A percentile compares a stretch with the other conserved stretches of the same genome.
These are phyloP conservation scores for Phaeosphaeria sp. DNA, from an alignment of 2,329 filamentous ascomycete species.

Conservation along the genomic window DNA sequence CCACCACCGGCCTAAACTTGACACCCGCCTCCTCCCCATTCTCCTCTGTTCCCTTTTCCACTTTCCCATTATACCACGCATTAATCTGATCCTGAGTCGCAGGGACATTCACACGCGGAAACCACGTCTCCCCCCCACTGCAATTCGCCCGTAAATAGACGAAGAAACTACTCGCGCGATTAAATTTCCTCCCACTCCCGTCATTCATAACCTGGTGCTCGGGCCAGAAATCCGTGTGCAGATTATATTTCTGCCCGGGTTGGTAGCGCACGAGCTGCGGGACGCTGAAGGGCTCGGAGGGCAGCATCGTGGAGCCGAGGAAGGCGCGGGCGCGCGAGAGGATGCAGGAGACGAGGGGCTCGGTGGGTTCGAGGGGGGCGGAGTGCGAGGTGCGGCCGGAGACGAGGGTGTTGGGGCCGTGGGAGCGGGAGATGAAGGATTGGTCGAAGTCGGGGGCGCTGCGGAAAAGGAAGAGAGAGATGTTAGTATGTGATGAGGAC, in stretches of 20 bases:
- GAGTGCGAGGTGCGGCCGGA: slow-evolving; percentile 32
- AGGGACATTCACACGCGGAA: background rate
- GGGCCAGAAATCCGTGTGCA: slow-evolving; percentile 4
- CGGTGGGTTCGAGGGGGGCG: slow-evolving; percentile 22
- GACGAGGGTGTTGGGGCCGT: slow-evolving; percentile 20
- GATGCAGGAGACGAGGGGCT: slow-evolving; percentile 33
- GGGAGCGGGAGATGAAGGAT: slow-evolving; percentile 29
- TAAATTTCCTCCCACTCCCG: slow-evolving; percentile 12
- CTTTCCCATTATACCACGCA: background rate
- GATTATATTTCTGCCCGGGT: slow-evolving; percentile 29
- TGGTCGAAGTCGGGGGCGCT: slow-evolving; percentile 26
- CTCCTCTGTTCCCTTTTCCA: background rate
- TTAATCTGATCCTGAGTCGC: background rate
- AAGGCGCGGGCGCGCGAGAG: slow-evolving; percentile 30
- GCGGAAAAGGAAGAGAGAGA: background rate
- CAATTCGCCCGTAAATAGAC: background rate
- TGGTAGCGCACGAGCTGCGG: slow-evolving; percentile 33
- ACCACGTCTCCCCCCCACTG: background rate
- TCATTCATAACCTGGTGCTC: slow-evolving; percentile 1
- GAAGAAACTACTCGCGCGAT: slow-evolving; percentile 33
- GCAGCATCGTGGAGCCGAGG: slow-evolving; percentile 17
- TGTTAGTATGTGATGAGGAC: slow-evolving; percentile 3
- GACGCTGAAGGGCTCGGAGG: background rate
- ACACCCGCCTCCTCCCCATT: background rate
- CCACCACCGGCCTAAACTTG: slow-evolving; percentile 60